Evolutionary conservation across 73 alveolate species (phyloP).

Genomic region (Paramecium caudatum): DNA sequence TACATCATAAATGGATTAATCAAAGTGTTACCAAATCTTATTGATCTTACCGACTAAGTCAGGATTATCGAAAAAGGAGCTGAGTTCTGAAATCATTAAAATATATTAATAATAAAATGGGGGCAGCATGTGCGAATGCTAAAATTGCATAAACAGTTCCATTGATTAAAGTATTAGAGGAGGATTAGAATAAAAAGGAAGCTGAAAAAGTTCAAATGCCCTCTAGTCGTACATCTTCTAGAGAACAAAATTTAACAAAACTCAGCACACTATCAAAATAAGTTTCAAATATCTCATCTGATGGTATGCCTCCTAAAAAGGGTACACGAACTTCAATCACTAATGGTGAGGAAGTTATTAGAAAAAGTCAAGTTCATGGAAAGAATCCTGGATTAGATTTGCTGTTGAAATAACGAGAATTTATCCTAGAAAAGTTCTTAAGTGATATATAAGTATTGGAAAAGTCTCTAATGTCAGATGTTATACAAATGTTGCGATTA

Average conservation of each 20-base stretch:
- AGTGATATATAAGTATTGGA: constrained; percentile 34
- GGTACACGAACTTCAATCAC: background rate
- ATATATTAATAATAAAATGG: constrained; percentile 26
- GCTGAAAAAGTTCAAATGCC: background rate
- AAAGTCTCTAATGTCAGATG: background rate
- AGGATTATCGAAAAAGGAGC: constrained; percentile 40
- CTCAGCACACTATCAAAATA: constrained; percentile 46
- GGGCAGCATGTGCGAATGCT: constrained; percentile 67
- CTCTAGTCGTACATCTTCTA: background rate
- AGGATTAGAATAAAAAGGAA: background rate
- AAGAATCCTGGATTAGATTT: constrained; percentile 21
- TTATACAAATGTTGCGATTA: constrained; percentile 2
- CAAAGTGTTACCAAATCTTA: background rate
- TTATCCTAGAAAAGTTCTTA: constrained; percentile 41
- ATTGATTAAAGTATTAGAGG: background rate
- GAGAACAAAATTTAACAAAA: constrained; percentile 15
- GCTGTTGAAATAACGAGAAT: constrained; percentile 20
- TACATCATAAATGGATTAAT: constrained; percentile 30
- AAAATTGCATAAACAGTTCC: constrained; percentile 35
- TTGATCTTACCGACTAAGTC: background rate
- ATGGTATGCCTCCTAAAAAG: background rate
- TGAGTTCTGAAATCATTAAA: background rate
- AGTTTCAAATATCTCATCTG: constrained; percentile 35
- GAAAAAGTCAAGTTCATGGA: background rate
- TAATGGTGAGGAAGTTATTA: background rate